Conservation (phyloP, 2,329 filamentous ascomycete species). For the Colletotrichum liaoningense region DNA sequence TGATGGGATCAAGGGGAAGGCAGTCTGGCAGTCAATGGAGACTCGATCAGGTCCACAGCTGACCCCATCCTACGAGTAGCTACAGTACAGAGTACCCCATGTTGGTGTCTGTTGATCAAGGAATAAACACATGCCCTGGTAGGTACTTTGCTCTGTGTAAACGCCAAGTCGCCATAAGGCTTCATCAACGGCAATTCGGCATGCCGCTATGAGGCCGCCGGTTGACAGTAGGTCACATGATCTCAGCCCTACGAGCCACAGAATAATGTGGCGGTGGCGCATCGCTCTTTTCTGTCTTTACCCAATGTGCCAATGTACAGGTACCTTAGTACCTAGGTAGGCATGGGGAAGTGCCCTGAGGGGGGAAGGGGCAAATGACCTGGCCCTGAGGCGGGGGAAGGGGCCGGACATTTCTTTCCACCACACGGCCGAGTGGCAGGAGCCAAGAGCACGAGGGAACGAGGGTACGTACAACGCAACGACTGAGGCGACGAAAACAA, state of each 20-base stretch:
- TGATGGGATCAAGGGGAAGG: neutral
- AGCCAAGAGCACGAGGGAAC: neutral
- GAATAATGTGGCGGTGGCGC: neutral
- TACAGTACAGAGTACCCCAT: neutral
- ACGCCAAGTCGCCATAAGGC: neutral
- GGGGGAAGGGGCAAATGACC: neutral
- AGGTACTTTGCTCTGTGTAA: neutral
- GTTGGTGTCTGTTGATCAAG: neutral
- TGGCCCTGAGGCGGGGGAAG: no score
- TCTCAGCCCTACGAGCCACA: conserved; percentile 29
- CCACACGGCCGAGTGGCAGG: neutral
- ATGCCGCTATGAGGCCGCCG: neutral
- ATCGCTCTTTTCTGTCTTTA: neutral
- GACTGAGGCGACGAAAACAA: neutral
- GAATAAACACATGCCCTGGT: neutral
- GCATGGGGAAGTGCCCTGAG: neutral
- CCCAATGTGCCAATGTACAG: no score
- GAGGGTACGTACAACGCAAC: neutral
- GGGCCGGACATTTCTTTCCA: neutral
- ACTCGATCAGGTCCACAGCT: neutral
- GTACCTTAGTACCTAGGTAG: no score
- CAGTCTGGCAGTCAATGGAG: neutral
- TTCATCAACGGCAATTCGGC: neutral
- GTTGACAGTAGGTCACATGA: conserved; percentile 16
- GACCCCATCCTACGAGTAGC: no score